Base-by-base conservation (phyloP, 306 rosid species). In the Pueraria montana region DNA sequence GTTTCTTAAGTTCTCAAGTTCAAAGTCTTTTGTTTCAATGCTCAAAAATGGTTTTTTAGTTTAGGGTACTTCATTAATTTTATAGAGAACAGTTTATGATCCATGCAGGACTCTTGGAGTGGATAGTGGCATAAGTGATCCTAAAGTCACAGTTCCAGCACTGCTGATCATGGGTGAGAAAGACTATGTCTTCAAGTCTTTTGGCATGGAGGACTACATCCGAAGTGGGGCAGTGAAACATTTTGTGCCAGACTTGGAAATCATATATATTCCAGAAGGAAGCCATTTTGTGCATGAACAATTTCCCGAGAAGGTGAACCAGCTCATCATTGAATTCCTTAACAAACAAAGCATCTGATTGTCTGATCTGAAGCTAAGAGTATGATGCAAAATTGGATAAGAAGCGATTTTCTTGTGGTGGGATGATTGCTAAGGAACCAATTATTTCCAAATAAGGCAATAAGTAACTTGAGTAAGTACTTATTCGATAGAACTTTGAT, bases 261-360 rank as follows among this genome's bases (percentile, higher is more conserved):
- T 76, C 58, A 75, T 53, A 23, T 87, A 14, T 77, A 12, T 87
- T 27, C 85, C 85, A 27, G 91, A 90, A 65, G 97, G 97, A 69
- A 72, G 34, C 18, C 97, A 89, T 74, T 92, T 89, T 83, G 84
- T 87, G 46, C 90, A 83, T 3, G 93, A 92, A 71, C 94, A 90
- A 74, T 59, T 83, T 26, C 93, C 91, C 6, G 84, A 90, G 67
- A 79, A 89, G 78, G 82, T 90, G 49, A 90, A 90, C 85, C 80
- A 87, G 75, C 88, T 86, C 65, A 79, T 92, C 59, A 66, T 90
- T 72, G 64, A 77, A 49, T 87, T 90, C 88, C 88, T 90, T 17
- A 74, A 75, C 81, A 89, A 87, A 27, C 91, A 86, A 46, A 76
- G 78, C 21, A 12, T 13, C 8, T 34, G 8, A 34, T 6, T 34